phyloP scores from a whole-genome alignment of 169 alveolate species.

The Eimeria maxima region DNA sequence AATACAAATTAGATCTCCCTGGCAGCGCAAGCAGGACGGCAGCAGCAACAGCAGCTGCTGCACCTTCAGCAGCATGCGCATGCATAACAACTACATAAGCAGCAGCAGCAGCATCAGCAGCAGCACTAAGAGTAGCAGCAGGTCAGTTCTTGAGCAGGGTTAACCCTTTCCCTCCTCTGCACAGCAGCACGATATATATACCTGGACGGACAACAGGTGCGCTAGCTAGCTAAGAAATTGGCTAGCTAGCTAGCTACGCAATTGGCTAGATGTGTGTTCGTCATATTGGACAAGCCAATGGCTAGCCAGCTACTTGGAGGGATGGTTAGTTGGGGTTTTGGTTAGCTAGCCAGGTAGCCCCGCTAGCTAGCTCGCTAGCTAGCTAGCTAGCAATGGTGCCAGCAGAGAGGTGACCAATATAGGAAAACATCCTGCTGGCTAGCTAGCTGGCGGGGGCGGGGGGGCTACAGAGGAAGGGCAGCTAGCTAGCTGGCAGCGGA shows the following conservation, averaged over 20 bases:
- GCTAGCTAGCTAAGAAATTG: too few relatives aligned
- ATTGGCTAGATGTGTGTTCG: background rate
- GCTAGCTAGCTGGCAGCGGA: slow-evolving; percentile 13
- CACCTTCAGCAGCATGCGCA: background rate
- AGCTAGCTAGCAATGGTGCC: background rate
- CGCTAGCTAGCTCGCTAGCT: background rate
- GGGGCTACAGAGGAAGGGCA: too few relatives aligned
- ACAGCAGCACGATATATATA: background rate
- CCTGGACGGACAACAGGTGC: too few relatives aligned
- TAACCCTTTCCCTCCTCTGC: too few relatives aligned
- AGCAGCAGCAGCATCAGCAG: background rate
- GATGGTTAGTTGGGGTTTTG: background rate
- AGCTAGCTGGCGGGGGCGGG: too few relatives aligned
- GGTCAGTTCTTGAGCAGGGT: background rate
- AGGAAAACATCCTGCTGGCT: background rate
- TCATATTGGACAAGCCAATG: background rate
- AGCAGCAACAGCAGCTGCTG: slow-evolving; percentile 39
- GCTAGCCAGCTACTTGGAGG: slow-evolving; percentile 33
- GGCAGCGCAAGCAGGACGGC: too few relatives aligned
- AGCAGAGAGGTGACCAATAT: background rate
- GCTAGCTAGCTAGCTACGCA: slow-evolving; percentile 4
- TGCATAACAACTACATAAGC: background rate
- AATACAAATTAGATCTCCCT: too few relatives aligned
- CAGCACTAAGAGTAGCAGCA: slow-evolving; percentile 6
- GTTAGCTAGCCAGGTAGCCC: background rate